phyloP scores from a whole-genome alignment of 2,329 filamentous ascomycete species.

The Aquanectria penicillioides region DNA sequence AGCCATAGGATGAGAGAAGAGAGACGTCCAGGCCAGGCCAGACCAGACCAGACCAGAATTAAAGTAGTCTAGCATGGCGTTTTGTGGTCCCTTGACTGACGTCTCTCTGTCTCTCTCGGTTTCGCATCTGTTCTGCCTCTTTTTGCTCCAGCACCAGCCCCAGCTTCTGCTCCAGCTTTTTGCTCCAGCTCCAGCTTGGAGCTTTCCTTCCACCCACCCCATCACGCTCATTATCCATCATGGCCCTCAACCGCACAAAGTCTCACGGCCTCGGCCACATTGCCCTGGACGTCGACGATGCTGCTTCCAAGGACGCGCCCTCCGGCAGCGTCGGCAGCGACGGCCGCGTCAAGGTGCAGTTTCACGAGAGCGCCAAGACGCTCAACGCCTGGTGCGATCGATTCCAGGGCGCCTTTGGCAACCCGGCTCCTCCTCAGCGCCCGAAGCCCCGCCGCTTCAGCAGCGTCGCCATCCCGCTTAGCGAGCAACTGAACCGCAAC shows the following conservation, averaged over 20 bases:
- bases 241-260: conserved; percentile 43
- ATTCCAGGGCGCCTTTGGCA: too few species aligned
- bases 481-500: conserved; percentile 22
- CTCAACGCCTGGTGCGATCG: conserved; percentile 41
- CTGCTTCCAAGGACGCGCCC: conserved; percentile 28
- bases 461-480: conserved; percentile 26
- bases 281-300: conserved; percentile 36
- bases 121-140: background rate
- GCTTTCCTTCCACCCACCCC: too few species aligned
- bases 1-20: too few species aligned
- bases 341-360: conserved; percentile 45
- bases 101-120: too few species aligned
- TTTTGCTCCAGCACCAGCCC: too few species aligned
- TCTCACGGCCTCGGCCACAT: conserved; percentile 42
- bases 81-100: too few species aligned
- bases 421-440: conserved; percentile 13
- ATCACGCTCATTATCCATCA: conserved; percentile 10
- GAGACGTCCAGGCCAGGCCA: too few species aligned
- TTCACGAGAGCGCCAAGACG: conserved; percentile 42
- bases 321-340: conserved; percentile 42
- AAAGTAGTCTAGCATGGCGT: too few species aligned
- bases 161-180: background rate
- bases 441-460: conserved; percentile 31
- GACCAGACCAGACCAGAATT: too few species aligned
- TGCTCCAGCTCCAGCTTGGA: too few species aligned